phyloP scores from a whole-genome alignment of 768 basidiomycete genomes.

The Russula virescens region DNA sequence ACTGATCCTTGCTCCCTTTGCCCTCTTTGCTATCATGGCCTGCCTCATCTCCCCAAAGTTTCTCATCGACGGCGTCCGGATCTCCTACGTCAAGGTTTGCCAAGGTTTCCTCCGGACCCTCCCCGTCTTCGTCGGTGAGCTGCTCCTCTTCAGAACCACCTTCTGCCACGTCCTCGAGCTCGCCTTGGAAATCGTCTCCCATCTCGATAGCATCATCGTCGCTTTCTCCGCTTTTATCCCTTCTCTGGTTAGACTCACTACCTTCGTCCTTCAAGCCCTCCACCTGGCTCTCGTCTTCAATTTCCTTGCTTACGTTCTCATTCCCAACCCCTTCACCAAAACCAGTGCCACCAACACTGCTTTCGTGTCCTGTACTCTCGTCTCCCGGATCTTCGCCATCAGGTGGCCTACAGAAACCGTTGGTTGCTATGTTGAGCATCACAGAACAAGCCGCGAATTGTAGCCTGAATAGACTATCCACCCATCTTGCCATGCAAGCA shows the following conservation, averaged over 20 bases:
- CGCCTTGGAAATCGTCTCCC: constrained; percentile 83
- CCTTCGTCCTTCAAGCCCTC: constrained; percentile 82
- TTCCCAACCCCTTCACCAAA: constrained; percentile 82
- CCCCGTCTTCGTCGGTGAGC: constrained; percentile 48
- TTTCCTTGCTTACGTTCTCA: constrained; percentile 89
- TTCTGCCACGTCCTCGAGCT: constrained; percentile 77
- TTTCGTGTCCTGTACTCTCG: constrained; percentile 43
- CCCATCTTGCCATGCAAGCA: constrained; percentile 54
- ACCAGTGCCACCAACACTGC: constrained; percentile 66
- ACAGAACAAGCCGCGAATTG: constrained; percentile 70
- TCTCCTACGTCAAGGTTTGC: constrained; percentile 80
- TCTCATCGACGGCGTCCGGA: constrained; percentile 85
- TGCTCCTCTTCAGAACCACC: constrained; percentile 45
- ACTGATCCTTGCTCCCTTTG: constrained; percentile 56
- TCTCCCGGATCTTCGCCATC: constrained; percentile 55
- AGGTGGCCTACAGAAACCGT: constrained; percentile 91
- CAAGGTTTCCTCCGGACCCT: constrained; percentile 75
- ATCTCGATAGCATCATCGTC: constrained; percentile 84
- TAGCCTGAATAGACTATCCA: constrained; percentile 78
- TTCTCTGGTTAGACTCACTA: not conserved
- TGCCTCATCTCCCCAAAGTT: constrained; percentile 89
- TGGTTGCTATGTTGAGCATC: constrained; percentile 63
- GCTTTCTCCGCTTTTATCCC: constrained; percentile 39
- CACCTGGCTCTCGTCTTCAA: constrained; percentile 94
- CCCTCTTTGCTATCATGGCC: constrained; percentile 50